Conservation (phyloP, 768 basidiomycete species). For the Boletus eberwhitei region DNA sequence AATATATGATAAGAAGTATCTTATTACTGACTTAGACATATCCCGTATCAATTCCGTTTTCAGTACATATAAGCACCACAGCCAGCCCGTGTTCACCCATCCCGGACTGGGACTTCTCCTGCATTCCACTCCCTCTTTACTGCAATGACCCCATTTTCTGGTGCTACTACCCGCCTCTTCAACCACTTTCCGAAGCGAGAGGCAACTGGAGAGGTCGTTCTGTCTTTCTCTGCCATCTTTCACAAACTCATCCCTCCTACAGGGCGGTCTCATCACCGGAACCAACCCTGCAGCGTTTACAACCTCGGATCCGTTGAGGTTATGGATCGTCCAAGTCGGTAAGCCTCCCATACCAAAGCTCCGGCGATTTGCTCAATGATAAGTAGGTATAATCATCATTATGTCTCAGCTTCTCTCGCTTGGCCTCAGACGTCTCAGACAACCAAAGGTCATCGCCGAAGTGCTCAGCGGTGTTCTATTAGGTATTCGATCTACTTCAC, state of each 20-base stretch:
- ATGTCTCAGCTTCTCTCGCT: conserved; percentile 77
- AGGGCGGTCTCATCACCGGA: conserved; percentile 78
- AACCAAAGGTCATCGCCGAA: conserved; percentile 84
- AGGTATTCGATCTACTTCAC: conserved; percentile 49
- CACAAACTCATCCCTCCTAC: background rate
- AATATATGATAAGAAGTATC: background rate
- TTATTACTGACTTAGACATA: no score
- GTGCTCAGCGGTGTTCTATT: conserved; percentile 89
- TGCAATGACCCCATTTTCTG: conserved; percentile 38
- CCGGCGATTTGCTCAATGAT: background rate
- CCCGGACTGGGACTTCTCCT: no score
- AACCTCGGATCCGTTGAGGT: conserved; percentile 60
- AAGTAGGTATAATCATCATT: conserved; percentile 73
- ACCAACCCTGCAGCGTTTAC: conserved; percentile 70
- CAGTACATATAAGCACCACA: background rate
- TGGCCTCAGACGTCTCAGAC: conserved; percentile 66
- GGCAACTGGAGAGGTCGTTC: conserved; percentile 23
- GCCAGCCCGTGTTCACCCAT: no score
- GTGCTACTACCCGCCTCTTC: conserved; percentile 38
- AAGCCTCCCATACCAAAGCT: conserved; percentile 18
- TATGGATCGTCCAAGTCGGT: conserved; percentile 83
- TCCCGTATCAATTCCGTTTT: no score
- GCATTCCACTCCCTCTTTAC: background rate
- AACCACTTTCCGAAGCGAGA: conserved; percentile 5
- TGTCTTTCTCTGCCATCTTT: background rate